Evolutionary conservation across 2,329 filamentous ascomycete genomes (phyloP).

Genomic region (Fusarium tricinctum): DNA sequence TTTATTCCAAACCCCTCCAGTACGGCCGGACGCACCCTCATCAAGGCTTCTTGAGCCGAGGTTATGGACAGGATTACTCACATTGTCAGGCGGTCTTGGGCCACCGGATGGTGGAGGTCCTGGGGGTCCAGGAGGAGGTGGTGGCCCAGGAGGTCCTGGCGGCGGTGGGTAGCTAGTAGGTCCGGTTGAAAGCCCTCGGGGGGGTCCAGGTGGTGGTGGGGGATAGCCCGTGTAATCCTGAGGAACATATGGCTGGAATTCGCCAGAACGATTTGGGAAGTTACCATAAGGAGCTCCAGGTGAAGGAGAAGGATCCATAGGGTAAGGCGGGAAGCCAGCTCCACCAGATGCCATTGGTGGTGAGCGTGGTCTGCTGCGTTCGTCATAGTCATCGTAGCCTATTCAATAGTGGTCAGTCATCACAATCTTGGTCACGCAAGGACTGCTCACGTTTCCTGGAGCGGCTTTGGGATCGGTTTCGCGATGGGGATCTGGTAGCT

Average conservation of each 20-base stretch:
- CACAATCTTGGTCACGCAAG: slow-evolving; percentile 12
- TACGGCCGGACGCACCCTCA: slow-evolving; percentile 57
- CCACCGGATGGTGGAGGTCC: slow-evolving; percentile 53
- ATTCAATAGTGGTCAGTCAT: slow-evolving; percentile 31
- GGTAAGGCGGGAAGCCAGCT: slow-evolving; percentile 62
- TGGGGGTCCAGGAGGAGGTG: slow-evolving; percentile 49
- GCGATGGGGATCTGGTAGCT: slow-evolving; percentile 47
- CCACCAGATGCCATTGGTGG: slow-evolving; percentile 67
- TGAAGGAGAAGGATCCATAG: slow-evolving; percentile 49
- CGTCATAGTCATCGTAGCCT: slow-evolving; percentile 54
- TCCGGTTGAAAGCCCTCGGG: slow-evolving; percentile 28
- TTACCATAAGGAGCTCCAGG: slow-evolving; percentile 53
- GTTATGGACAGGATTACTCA: slow-evolving; percentile 58
- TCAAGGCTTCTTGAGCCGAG: slow-evolving; percentile 48
- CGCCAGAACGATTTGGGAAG: slow-evolving; percentile 53
- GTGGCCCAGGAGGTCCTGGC: slow-evolving; percentile 51
- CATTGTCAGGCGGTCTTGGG: slow-evolving; percentile 58
- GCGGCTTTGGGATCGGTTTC: slow-evolving; percentile 46
- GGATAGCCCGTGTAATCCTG: slow-evolving; percentile 60
- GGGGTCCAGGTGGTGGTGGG: slow-evolving; percentile 56
- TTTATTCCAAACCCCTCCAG: slow-evolving; percentile 37
- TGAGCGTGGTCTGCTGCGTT: slow-evolving; percentile 59
- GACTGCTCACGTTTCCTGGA: slow-evolving; percentile 48
- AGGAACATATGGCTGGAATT: slow-evolving; percentile 60
- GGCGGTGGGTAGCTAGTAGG: slow-evolving; percentile 21